Percentiles rank a stretch among this genome's conserved stretches.
Conservation (phyloP, 108 stramenopile genomes). For the Pseudonitzschia multistriata region DNA sequence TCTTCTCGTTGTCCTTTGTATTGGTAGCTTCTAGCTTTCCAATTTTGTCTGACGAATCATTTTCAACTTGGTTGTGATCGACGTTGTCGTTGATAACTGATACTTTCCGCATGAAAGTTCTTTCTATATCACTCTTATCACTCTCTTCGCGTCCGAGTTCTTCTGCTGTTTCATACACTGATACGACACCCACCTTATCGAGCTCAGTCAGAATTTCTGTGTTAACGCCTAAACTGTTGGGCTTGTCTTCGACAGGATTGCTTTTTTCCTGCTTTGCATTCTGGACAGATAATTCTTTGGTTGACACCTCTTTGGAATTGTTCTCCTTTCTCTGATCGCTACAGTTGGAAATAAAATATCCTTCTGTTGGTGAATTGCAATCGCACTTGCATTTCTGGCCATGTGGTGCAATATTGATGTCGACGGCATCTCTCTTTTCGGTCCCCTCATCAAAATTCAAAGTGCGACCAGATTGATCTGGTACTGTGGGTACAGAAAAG, state of each 20-base stretch:
- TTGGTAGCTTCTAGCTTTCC: too few relatives aligned
- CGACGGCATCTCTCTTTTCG: slow-evolving; percentile 4
- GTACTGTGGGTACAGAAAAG: not conserved
- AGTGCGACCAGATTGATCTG: not conserved
- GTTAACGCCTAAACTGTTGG: not conserved
- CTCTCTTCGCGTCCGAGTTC: not conserved
- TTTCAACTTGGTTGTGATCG: not conserved
- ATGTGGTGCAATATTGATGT: not conserved
- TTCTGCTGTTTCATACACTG: not conserved
- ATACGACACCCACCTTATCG: not conserved
- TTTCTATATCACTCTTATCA: not conserved
- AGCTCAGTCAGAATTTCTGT: slow-evolving; percentile 1
- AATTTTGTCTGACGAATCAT: too few relatives aligned
- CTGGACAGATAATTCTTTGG: not conserved
- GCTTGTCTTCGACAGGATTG: not conserved
- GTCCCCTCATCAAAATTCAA: slow-evolving; percentile 26
- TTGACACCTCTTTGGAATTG: not conserved
- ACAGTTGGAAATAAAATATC: not conserved
- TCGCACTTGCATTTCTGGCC: slow-evolving; percentile 14
- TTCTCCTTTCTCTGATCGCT: not conserved
- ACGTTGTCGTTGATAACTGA: too few relatives aligned
- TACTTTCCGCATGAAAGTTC: not conserved
- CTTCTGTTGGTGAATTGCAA: slow-evolving; percentile 19
- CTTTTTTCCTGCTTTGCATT: not conserved
- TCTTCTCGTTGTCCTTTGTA: too few relatives aligned